These are phyloP conservation scores for Bipolaris sorokiniana DNA, from an alignment of 2,329 filamentous ascomycete genomes.

Conservation along the genomic window DNA sequence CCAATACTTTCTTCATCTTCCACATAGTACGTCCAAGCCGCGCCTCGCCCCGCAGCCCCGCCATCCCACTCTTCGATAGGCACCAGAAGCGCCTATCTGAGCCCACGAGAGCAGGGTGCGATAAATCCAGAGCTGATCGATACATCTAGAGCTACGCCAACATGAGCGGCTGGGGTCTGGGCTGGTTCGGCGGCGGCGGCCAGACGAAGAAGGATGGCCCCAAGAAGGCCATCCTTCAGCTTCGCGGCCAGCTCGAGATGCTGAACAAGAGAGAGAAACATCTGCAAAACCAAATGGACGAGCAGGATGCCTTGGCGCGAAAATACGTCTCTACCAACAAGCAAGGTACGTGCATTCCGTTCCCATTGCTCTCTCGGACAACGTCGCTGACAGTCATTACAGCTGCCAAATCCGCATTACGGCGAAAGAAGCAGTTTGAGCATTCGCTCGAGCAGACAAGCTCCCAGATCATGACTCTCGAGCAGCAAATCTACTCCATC, in stretches of 20 bases:
- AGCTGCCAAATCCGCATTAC: conserved; percentile 89
- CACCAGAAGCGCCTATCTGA: conserved; percentile 4
- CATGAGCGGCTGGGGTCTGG: conserved; percentile 57
- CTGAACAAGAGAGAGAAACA: conserved; percentile 95
- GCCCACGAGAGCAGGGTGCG: conserved; percentile 5
- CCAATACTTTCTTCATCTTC: background rate
- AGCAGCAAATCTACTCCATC: conserved; percentile 95
- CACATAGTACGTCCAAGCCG: conserved; percentile 21
- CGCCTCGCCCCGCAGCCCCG: conserved; percentile 24
- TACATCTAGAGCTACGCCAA: conserved; percentile 8
- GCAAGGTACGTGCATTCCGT: conserved; percentile 70
- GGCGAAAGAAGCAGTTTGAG: conserved; percentile 94
- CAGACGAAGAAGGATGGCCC: conserved; percentile 88
- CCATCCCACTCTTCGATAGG: conserved; percentile 23
- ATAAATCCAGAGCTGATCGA: conserved; percentile 6
- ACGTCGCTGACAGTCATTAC: conserved; percentile 24
- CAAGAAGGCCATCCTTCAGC: conserved; percentile 91
- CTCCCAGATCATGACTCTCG: conserved; percentile 87
- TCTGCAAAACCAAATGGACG: conserved; percentile 87
- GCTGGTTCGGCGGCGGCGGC: conserved; percentile 91
- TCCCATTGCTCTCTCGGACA: too few species aligned
- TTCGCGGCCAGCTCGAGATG: conserved; percentile 94
- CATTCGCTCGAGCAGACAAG: conserved; percentile 89
- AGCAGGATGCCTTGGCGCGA: conserved; percentile 85
- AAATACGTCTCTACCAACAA: conserved; percentile 92